phyloP scores from a whole-genome alignment of 257 asterid species.

The Scutellaria galericulata region DNA sequence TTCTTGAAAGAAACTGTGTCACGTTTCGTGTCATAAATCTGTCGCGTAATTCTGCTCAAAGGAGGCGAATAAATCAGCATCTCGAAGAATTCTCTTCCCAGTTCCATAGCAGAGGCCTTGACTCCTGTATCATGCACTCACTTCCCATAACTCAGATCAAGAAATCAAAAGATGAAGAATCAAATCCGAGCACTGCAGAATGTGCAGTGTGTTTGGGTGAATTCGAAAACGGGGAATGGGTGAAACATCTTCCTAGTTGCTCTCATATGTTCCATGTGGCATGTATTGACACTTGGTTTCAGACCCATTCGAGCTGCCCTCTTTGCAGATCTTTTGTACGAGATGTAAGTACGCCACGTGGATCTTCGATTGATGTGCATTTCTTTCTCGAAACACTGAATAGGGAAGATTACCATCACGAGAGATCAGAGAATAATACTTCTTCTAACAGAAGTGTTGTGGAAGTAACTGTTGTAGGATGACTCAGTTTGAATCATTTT shows the following conservation, averaged over 20 bases:
- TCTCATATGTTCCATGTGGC: slow-evolving; percentile 74
- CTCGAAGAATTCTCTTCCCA: slow-evolving; percentile 56
- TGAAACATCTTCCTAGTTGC: slow-evolving; percentile 62
- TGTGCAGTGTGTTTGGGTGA: slow-evolving; percentile 83
- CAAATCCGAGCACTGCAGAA: slow-evolving; percentile 19
- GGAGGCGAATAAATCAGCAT: slow-evolving; percentile 49
- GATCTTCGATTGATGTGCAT: slow-evolving; percentile 32
- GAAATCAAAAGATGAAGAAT: slow-evolving; percentile 35
- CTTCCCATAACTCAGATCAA: slow-evolving; percentile 67
- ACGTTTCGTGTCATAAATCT: slow-evolving; percentile 18
- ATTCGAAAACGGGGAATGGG: slow-evolving; percentile 71
- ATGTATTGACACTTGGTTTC: slow-evolving; percentile 83
- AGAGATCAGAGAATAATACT: slow-evolving; percentile 37
- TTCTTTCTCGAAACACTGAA: slow-evolving; percentile 45
- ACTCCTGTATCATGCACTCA: slow-evolving; percentile 57
- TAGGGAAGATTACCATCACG: slow-evolving; percentile 53
- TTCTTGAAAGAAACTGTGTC: slow-evolving; percentile 43
- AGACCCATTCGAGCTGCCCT: slow-evolving; percentile 79
- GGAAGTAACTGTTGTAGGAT: not conserved
- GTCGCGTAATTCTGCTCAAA: slow-evolving; percentile 41
- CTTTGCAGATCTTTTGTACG: slow-evolving; percentile 56
- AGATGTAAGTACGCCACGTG: slow-evolving; percentile 1
- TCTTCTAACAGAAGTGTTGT: not conserved
- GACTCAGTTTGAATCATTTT: not conserved
- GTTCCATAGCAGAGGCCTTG: slow-evolving; percentile 59